Percentiles rank a stretch among this genome's conserved stretches.
Evolutionary conservation across 345 rosid genomes (phyloP).

Genomic region (Euphorbia pulcherrima): DNA sequence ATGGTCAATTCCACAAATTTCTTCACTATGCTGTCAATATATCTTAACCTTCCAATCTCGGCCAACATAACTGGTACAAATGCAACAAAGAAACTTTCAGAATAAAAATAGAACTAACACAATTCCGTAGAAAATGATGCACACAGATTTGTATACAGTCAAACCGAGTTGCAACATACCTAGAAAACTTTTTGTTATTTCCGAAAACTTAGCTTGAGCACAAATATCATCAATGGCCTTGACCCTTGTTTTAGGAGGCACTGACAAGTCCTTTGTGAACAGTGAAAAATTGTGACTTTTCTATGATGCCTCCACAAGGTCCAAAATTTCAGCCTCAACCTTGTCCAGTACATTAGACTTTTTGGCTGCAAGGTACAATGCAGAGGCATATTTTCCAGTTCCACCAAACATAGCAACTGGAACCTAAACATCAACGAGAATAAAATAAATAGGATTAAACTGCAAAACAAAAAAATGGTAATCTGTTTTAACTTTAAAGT

Average conservation of each 20-base stretch:
- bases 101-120: not conserved
- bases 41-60: slow-evolving; percentile 71
- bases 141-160: not conserved
- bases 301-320: slow-evolving; percentile 60
- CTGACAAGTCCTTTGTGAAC: slow-evolving; percentile 75
- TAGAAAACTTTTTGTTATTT: slow-evolving; percentile 70
- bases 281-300: slow-evolving; percentile 52
- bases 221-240: slow-evolving; percentile 61
- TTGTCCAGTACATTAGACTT: slow-evolving; percentile 60
- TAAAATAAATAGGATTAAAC: slow-evolving; percentile 10
- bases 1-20: slow-evolving; percentile 66
- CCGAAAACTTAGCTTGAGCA: slow-evolving; percentile 62
- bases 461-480: not conserved
- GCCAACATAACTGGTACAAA: slow-evolving; percentile 56
- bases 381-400: slow-evolving; percentile 84
- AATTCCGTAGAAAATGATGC: not conserved
- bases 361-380: slow-evolving; percentile 65
- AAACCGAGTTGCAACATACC: slow-evolving; percentile 40
- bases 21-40: slow-evolving; percentile 56
- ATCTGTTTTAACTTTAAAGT: not conserved
- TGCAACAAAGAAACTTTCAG: slow-evolving; percentile 7
- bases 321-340: slow-evolving; percentile 69
- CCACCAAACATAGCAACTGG: slow-evolving; percentile 73
- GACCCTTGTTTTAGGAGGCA: slow-evolving; percentile 52
- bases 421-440: slow-evolving; percentile 40